A percentile compares a stretch with the other conserved stretches of the same genome.
phyloP scores from a whole-genome alignment of 1,139 yeast species.

The Candida sp. region DNA sequence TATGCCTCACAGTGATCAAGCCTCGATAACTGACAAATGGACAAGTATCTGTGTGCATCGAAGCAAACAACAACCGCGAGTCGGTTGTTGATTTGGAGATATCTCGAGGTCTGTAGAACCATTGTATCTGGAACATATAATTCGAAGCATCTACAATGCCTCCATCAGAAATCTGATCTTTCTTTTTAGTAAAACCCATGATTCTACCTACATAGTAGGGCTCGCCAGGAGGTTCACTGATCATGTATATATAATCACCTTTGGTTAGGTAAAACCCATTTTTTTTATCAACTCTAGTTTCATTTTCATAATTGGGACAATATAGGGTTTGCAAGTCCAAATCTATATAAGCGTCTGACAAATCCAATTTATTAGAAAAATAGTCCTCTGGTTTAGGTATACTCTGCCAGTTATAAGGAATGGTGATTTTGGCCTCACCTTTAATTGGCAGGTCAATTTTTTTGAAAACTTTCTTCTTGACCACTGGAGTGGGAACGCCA shows the following conservation, averaged over 20 bases:
- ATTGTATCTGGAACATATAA: constrained; percentile 70
- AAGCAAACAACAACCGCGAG: constrained; percentile 74
- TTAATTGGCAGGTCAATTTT: constrained; percentile 3
- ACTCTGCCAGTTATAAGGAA: constrained; percentile 44
- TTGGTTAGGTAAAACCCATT: constrained; percentile 27
- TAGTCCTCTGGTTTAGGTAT: constrained; percentile 24
- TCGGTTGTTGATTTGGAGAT: constrained; percentile 66
- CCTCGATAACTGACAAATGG: constrained; percentile 81
- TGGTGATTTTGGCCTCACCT: constrained; percentile 4
- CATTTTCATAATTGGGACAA: constrained; percentile 29
- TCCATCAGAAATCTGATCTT: constrained; percentile 4
- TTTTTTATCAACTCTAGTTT: constrained; percentile 10
- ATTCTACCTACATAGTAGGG: constrained; percentile 89
- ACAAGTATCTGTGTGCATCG: constrained; percentile 85
- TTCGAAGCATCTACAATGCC: constrained; percentile 37
- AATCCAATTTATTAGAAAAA: constrained; percentile 34
- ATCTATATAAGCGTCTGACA: constrained; percentile 34
- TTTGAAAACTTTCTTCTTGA: constrained; percentile 4
- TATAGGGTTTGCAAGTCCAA: constrained; percentile 24
- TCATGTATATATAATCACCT: constrained; percentile 76
- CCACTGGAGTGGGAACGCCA: constrained; percentile 3
- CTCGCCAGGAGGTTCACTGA: constrained; percentile 94
- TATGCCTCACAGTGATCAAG: constrained; percentile 64
- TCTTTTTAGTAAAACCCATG: constrained; percentile 63
- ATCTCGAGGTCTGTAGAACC: constrained; percentile 92